Evolutionary conservation across 306 rosid species (phyloP).

Genomic region (Prunus campanulata): DNA sequence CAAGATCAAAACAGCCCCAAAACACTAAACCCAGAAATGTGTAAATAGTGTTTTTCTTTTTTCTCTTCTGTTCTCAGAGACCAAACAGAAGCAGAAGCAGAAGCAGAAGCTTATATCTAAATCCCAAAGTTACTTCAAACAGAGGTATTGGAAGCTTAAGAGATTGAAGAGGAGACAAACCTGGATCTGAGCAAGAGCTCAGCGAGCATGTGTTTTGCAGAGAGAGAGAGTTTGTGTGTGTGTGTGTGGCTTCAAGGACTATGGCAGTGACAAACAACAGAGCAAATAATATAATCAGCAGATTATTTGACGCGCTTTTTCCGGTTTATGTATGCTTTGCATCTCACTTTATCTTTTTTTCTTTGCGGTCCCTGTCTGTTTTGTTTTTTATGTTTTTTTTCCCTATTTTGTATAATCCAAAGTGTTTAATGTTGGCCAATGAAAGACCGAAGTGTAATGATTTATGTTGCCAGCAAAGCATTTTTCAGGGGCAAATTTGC

Average conservation of each 20-base stretch:
- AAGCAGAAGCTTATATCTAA: conserved; percentile 13
- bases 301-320: conserved; percentile 60
- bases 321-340: conserved; percentile 34
- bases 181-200: conserved; percentile 59
- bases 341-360: conserved; percentile 18
- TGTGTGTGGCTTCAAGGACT: conserved; percentile 15
- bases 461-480: conserved; percentile 12
- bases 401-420: conserved; percentile 7
- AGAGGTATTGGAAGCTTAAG: conserved; percentile 16
- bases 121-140: conserved; percentile 12
- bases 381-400: conserved; percentile 17
- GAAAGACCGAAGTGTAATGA: conserved; percentile 21
- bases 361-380: not conserved
- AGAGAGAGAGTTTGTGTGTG: conserved; percentile 12
- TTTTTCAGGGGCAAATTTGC: not conserved
- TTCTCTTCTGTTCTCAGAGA: not conserved
- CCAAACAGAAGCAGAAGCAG: conserved; percentile 5
- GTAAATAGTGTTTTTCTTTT: not conserved
- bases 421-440: not conserved
- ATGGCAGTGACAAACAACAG: not conserved
- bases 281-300: conserved; percentile 19
- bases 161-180: conserved; percentile 33
- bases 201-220: not conserved
- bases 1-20: conserved; percentile 9
- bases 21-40: not conserved